These are phyloP conservation scores for Dentipellis fragilis DNA, from an alignment of 768 basidiomycete species.

Conservation along the genomic window DNA sequence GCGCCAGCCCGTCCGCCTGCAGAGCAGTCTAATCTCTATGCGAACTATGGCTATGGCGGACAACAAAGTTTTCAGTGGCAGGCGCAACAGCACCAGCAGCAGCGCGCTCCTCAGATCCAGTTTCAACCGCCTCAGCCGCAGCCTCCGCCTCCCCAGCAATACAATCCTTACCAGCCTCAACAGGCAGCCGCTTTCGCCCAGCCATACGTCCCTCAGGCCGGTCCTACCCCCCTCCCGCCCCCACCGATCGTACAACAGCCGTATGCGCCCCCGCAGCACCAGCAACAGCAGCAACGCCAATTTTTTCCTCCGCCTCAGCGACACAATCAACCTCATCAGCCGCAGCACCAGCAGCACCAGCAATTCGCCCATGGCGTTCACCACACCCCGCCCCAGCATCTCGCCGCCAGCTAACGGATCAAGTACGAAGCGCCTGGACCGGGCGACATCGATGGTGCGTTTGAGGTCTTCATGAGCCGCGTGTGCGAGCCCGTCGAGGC, in stretches of 20 bases:
- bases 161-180: constrained; percentile 68
- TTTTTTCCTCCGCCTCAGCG: constrained; percentile 32
- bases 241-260: constrained; percentile 31
- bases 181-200: constrained; percentile 48
- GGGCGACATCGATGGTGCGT: constrained; percentile 17
- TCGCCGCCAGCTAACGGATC: constrained; percentile 86
- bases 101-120: constrained; percentile 37
- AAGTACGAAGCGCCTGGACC: constrained; percentile 52
- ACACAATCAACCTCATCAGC: constrained; percentile 36
- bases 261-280: constrained; percentile 17
- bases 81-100: constrained; percentile 55
- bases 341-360: constrained; percentile 26
- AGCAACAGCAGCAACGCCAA: constrained; percentile 34
- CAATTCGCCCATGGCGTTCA: constrained; percentile 20
- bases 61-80: constrained; percentile 51
- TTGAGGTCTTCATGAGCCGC: constrained; percentile 15
- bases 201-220: constrained; percentile 57
- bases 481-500: constrained; percentile 11
- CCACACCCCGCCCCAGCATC: constrained; percentile 65
- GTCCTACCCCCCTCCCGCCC: constrained; percentile 40
- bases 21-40: constrained; percentile 79
- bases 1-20: constrained; percentile 52
- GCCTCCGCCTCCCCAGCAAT: constrained; percentile 49
- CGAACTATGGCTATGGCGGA: constrained; percentile 85
- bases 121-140: constrained; percentile 41